phyloP scores from a whole-genome alignment of 1,284 basidiomycete genomes.

The Boletus chippewaensis region DNA sequence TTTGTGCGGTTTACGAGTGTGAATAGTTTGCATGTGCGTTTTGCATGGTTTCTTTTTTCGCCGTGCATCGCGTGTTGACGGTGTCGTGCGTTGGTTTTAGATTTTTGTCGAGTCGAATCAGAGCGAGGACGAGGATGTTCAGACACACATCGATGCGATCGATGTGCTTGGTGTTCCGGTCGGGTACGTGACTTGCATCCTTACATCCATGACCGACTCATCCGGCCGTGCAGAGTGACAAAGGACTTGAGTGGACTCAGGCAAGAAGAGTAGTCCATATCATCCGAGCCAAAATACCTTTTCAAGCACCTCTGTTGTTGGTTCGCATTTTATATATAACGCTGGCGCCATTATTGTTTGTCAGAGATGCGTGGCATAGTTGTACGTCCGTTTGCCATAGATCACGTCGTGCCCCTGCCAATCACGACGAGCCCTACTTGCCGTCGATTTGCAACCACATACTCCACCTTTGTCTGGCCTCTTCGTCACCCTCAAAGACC shows the following conservation, averaged over 20 bases:
- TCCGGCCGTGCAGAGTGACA: slow-evolving; percentile 37
- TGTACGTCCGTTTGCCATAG: slow-evolving; percentile 8
- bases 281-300: background rate
- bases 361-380: background rate
- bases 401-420: slow-evolving; percentile 3
- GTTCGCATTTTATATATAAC: background rate
- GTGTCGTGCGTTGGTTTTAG: slow-evolving; percentile 32
- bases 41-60: background rate
- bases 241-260: slow-evolving; percentile 51
- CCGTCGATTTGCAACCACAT: slow-evolving; percentile 73
- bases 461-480: slow-evolving; percentile 65
- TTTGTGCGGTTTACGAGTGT: slow-evolving; percentile 79
- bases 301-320: too few relatives aligned
- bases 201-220: slow-evolving; percentile 10
- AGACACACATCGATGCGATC: slow-evolving; percentile 69
- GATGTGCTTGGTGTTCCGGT: slow-evolving; percentile 65
- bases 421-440: slow-evolving; percentile 31
- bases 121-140: slow-evolving; percentile 53
- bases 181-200: slow-evolving; percentile 40
- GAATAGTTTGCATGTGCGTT: slow-evolving; percentile 62
- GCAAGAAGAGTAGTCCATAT: slow-evolving; percentile 37
- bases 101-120: slow-evolving; percentile 77
- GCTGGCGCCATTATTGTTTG: background rate
- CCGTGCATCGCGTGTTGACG: background rate
- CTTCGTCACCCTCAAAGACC: slow-evolving; percentile 68